Evolutionary conservation across 225 moss, liverwort and hornwort genomes (phyloP).

Genomic region (Physcomitrium patens): DNA sequence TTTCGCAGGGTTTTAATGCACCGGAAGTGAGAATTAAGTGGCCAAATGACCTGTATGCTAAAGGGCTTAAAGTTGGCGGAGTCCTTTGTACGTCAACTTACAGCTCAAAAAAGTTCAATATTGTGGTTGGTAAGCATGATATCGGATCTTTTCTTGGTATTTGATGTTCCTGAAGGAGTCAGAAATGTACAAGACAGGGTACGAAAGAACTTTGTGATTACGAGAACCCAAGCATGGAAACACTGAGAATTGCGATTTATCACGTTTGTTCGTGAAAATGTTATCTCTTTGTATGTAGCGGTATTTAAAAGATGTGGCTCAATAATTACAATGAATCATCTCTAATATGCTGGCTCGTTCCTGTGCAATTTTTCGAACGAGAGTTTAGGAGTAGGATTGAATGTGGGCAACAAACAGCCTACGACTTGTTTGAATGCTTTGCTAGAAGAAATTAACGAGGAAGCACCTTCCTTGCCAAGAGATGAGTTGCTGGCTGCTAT

Average conservation of each 20-base stretch:
- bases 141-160: background rate
- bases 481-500: conserved; percentile 75
- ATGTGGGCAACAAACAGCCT: conserved; percentile 78
- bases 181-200: background rate
- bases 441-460: conserved; percentile 60
- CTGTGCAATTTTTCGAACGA: conserved; percentile 20
- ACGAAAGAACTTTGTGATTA: background rate
- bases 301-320: conserved; percentile 7
- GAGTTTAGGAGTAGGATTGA: conserved; percentile 72
- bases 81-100: conserved; percentile 86
- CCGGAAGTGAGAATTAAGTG: conserved; percentile 93
- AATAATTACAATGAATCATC: background rate
- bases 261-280: conserved; percentile 19
- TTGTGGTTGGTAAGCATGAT: conserved; percentile 68
- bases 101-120: conserved; percentile 80
- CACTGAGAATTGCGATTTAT: background rate
- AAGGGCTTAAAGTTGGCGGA: conserved; percentile 83
- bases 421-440: conserved; percentile 90
- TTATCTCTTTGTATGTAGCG: background rate
- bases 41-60: conserved; percentile 88
- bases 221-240: background rate
- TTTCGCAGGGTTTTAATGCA: conserved; percentile 42
- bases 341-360: conserved; percentile 26
- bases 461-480: conserved; percentile 40
- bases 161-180: background rate